A percentile compares a stretch with the other conserved stretches of the same genome.
Conservation (phyloP, 139 green algal genomes). For the Desmodesmus armatus region DNA sequence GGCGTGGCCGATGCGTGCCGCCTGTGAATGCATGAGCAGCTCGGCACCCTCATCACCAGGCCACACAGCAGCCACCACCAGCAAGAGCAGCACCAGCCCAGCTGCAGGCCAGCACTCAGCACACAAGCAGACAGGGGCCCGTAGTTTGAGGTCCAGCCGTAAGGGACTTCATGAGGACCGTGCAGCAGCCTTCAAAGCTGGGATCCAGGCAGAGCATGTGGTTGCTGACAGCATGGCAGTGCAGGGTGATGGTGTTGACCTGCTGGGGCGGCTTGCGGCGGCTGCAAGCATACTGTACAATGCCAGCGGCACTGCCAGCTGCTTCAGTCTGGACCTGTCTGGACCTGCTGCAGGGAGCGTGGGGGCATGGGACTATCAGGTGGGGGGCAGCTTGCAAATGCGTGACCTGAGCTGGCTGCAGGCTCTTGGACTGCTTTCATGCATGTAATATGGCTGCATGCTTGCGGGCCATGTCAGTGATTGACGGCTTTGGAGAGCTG, state of each 20-base stretch:
- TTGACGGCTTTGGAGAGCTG: no score
- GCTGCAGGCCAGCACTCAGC: neutral
- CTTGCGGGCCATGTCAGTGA: no score
- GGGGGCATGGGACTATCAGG: no score
- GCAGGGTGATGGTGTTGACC: neutral
- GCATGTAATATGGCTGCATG: neutral
- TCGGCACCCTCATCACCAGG: constrained; percentile 22
- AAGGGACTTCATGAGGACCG: neutral
- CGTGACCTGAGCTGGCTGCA: neutral
- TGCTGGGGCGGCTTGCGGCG: constrained; percentile 50
- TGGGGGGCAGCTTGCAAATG: no score
- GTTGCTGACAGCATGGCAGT: neutral
- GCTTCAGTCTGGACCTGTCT: constrained; percentile 53
- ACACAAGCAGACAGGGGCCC: no score
- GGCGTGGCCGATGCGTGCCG: constrained; percentile 73
- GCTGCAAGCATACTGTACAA: constrained; percentile 73
- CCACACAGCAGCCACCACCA: neutral
- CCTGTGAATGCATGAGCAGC: constrained; percentile 61
- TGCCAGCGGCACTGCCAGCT: constrained; percentile 45
- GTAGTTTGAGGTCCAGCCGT: no score
- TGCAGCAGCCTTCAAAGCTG: neutral
- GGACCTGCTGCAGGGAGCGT: constrained; percentile 53
- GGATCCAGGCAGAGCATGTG: no score
- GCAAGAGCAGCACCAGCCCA: neutral
- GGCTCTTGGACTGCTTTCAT: neutral